Evolutionary conservation across 2,329 filamentous ascomycete species (phyloP).

Genomic region (Hirsutella minnesotensis): DNA sequence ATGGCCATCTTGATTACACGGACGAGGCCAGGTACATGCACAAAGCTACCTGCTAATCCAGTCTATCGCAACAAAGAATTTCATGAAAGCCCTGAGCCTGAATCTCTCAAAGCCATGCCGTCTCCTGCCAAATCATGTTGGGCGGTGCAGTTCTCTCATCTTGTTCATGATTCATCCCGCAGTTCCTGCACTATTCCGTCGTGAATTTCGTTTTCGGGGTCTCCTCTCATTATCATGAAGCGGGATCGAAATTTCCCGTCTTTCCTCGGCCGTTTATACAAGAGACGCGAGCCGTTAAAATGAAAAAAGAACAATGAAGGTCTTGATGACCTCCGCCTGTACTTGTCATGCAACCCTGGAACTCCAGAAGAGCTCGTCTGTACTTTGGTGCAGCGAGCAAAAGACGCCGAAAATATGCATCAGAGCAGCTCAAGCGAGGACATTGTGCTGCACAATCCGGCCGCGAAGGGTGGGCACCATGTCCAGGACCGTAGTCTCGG

Average conservation of each 20-base stretch:
- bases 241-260: neutral
- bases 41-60: neutral
- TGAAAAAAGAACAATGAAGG: neutral
- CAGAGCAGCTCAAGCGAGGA: conserved; percentile 1
- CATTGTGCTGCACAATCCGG: neutral
- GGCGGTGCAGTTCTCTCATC: neutral
- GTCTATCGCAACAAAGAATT: conserved; percentile 1
- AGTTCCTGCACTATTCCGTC: neutral
- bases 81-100: neutral
- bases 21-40: neutral
- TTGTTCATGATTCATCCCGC: neutral
- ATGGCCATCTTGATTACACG: neutral
- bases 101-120: neutral
- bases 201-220: neutral
- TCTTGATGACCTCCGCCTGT: neutral
- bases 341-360: neutral
- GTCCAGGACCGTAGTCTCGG: conserved; percentile 5
- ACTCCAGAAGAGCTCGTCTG: neutral
- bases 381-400: neutral
- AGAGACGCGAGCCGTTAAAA: neutral
- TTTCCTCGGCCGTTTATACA: neutral
- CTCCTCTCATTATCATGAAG: neutral
- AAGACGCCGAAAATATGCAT: neutral
- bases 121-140: neutral
- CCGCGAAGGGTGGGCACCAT: conserved; percentile 3